These are phyloP conservation scores for Botryotinia calthae DNA, from an alignment of 2,329 filamentous ascomycete genomes.

Conservation along the genomic window DNA sequence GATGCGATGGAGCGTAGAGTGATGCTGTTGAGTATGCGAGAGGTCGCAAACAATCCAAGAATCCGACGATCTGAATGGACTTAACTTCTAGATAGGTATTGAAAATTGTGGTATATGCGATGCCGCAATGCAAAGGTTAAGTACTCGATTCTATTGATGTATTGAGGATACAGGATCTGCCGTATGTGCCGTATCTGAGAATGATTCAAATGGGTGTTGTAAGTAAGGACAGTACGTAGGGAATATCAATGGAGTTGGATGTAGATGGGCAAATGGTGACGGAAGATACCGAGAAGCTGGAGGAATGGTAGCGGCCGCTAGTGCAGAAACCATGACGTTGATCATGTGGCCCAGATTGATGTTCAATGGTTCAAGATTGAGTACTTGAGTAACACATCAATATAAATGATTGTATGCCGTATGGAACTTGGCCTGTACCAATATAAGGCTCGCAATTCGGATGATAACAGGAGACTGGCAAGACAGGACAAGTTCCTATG, in stretches of 20 bases:
- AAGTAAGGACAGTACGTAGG: not conserved
- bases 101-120: not conserved
- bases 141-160: not conserved
- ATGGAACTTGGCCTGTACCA: not conserved
- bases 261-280: not conserved
- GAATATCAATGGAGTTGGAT: not conserved
- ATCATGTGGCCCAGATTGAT: not conserved
- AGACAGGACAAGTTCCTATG: not conserved
- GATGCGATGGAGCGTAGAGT: not conserved
- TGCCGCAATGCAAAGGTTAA: not conserved
- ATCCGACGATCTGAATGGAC: too few species aligned
- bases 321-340: not conserved
- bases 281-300: constrained; percentile 6
- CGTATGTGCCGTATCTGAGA: not conserved
- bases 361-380: not conserved
- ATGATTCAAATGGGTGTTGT: not conserved
- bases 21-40: not conserved
- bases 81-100: not conserved
- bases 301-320: constrained; percentile 11
- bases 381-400: not conserved
- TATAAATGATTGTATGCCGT: not conserved
- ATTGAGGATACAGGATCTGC: not conserved
- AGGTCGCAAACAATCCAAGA: not conserved
- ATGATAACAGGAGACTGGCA: not conserved
- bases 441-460: not conserved